These are phyloP conservation scores for Termitomyces sp. DNA, from an alignment of 1,284 basidiomycete genomes.

Conservation along the genomic window DNA sequence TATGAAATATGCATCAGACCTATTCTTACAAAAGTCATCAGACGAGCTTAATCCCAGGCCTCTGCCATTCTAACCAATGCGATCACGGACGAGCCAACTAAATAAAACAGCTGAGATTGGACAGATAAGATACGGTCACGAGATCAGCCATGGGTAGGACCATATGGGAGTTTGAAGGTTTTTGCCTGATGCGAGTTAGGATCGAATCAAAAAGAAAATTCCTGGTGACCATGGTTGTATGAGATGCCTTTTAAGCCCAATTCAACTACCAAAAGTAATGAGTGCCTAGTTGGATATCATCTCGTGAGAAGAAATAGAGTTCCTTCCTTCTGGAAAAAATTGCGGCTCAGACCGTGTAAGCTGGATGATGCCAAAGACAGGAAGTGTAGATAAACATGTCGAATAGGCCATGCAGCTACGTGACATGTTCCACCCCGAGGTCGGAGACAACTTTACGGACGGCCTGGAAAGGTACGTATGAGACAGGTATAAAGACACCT, in stretches of 20 bases:
- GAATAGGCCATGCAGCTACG: background rate
- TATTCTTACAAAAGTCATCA: background rate
- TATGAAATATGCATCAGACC: no score
- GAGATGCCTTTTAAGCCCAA: background rate
- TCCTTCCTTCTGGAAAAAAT: background rate
- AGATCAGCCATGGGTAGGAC: background rate
- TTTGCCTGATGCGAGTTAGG: no score
- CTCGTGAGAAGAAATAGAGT: background rate
- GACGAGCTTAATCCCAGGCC: no score
- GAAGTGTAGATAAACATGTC: background rate
- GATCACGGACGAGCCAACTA: background rate
- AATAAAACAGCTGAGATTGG: background rate
- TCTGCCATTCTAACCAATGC: background rate
- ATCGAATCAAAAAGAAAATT: background rate
- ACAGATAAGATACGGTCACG: background rate
- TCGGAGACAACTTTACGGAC: background rate
- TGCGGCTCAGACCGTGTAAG: background rate
- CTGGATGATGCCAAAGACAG: background rate
- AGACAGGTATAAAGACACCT: background rate
- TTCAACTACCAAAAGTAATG: background rate
- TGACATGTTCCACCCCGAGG: background rate
- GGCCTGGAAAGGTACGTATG: background rate
- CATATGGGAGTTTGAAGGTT: background rate
- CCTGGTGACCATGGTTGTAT: background rate
- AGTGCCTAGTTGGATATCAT: background rate